Evolutionary conservation across 1,284 basidiomycete species (phyloP).

Genomic region (Cutaneotrichosporon sp.): DNA sequence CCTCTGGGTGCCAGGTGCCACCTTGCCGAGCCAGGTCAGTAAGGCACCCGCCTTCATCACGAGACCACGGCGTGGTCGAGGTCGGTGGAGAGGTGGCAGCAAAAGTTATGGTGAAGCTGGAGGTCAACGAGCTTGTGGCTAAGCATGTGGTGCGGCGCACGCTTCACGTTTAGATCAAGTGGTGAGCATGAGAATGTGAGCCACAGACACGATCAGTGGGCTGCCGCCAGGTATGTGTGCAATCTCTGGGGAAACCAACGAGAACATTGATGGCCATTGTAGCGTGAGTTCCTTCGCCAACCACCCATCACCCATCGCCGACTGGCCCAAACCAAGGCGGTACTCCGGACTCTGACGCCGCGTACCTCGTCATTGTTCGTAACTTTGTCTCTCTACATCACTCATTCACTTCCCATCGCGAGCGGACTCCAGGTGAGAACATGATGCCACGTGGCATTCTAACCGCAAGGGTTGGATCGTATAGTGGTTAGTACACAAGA

Average conservation of each 20-base stretch:
- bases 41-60: constrained; percentile 60
- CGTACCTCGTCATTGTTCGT: too few species aligned
- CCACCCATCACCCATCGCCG: too few species aligned
- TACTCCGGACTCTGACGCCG: too few species aligned
- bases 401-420: too few species aligned
- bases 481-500: constrained; percentile 4
- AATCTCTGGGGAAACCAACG: too few species aligned
- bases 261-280: too few species aligned
- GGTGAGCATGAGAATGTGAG: background rate
- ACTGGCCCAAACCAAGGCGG: too few species aligned
- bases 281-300: too few species aligned
- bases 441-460: background rate
- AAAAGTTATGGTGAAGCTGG: constrained; percentile 31
- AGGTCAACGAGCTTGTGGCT: constrained; percentile 25
- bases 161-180: background rate
- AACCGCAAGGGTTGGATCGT: background rate
- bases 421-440: too few species aligned
- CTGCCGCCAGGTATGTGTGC: too few species aligned
- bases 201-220: background rate
- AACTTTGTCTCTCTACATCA: too few species aligned
- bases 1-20: constrained; percentile 24
- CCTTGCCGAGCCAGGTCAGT: constrained; percentile 34
- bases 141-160: background rate
- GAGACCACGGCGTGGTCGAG: constrained; percentile 51
- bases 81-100: constrained; percentile 22